These are phyloP conservation scores for Aspergillus taichungensis DNA, from an alignment of 495 filamentous ascomycete genomes.

Conservation along the genomic window DNA sequence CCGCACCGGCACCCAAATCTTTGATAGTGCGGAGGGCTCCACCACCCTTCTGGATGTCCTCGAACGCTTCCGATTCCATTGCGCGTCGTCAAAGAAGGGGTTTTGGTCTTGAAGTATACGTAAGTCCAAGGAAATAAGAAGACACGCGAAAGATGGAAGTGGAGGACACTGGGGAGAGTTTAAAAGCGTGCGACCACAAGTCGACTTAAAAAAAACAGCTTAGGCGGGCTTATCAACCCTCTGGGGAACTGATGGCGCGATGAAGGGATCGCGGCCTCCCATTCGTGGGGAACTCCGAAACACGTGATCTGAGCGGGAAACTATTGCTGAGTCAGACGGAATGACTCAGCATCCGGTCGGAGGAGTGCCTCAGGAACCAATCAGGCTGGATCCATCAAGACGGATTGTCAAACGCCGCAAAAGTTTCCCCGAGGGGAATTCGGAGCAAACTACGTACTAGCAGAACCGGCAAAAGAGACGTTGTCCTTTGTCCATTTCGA, in stretches of 20 bases:
- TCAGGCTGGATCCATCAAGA: too few relatives aligned
- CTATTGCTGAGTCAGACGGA: neutral
- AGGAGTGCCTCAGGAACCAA: too few relatives aligned
- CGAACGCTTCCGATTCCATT: slow-evolving; percentile 34
- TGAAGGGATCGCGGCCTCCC: slow-evolving; percentile 16
- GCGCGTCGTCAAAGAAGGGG: neutral
- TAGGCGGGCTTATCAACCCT: slow-evolving; percentile 17
- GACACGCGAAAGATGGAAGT: neutral
- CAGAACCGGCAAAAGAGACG: slow-evolving; percentile 11
- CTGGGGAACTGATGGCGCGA: slow-evolving; percentile 14
- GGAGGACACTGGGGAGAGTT: slow-evolving; percentile 4
- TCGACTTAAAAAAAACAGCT: too few relatives aligned
- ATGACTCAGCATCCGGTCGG: too few relatives aligned
- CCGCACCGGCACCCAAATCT: slow-evolving; percentile 85
- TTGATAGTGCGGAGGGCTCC: slow-evolving; percentile 59
- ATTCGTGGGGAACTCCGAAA: slow-evolving; percentile 27
- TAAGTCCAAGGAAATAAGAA: neutral
- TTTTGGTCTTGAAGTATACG: neutral
- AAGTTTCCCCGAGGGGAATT: slow-evolving; percentile 11
- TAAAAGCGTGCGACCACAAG: too few relatives aligned
- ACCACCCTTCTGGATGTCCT: slow-evolving; percentile 28
- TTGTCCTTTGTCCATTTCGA: too few relatives aligned
- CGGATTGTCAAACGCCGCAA: slow-evolving; percentile 1
- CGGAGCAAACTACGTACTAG: too few relatives aligned
- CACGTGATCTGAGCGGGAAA: slow-evolving; percentile 30